Percentiles rank a stretch among this genome's conserved stretches.
Evolutionary conservation across 2,329 filamentous ascomycete genomes (phyloP).

Genomic region (Exophiala phaeomuriformis): DNA sequence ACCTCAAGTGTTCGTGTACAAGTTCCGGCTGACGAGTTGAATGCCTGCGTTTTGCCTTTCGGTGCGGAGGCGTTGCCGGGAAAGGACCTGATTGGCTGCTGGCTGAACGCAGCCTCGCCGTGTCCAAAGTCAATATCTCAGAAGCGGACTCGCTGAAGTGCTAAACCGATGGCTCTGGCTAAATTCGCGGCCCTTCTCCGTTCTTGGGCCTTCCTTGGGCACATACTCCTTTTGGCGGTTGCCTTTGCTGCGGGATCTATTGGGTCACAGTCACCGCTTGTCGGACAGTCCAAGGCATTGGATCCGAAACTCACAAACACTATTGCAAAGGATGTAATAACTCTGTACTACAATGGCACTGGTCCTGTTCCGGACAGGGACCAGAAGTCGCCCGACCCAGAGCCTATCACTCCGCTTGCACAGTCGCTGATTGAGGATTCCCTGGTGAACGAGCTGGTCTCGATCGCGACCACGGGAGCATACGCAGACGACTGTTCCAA

Average conservation of each 20-base stretch:
- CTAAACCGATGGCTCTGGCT: constrained; percentile 9
- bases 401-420: constrained; percentile 23
- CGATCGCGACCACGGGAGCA: constrained; percentile 17
- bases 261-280: constrained; percentile 11
- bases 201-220: constrained; percentile 15
- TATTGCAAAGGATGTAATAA: constrained; percentile 23
- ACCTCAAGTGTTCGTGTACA: too few species aligned
- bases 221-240: constrained; percentile 11
- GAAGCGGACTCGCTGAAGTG: not conserved
- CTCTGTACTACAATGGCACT: constrained; percentile 27
- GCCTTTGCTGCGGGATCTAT: constrained; percentile 4
- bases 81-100: too few species aligned
- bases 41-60: too few species aligned
- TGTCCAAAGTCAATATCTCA: too few species aligned
- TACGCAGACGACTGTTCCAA: constrained; percentile 24
- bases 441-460: constrained; percentile 20
- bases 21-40: too few species aligned
- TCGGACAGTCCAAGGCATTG: constrained; percentile 18
- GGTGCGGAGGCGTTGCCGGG: too few species aligned
- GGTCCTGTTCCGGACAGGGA: constrained; percentile 25
- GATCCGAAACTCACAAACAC: constrained; percentile 26
- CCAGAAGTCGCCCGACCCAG: constrained; percentile 21
- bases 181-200: constrained; percentile 11
- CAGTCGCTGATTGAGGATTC: constrained; percentile 17
- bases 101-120: too few species aligned